phyloP scores from a whole-genome alignment of 2,329 filamentous ascomycete species.

The Fusarium sp. region DNA sequence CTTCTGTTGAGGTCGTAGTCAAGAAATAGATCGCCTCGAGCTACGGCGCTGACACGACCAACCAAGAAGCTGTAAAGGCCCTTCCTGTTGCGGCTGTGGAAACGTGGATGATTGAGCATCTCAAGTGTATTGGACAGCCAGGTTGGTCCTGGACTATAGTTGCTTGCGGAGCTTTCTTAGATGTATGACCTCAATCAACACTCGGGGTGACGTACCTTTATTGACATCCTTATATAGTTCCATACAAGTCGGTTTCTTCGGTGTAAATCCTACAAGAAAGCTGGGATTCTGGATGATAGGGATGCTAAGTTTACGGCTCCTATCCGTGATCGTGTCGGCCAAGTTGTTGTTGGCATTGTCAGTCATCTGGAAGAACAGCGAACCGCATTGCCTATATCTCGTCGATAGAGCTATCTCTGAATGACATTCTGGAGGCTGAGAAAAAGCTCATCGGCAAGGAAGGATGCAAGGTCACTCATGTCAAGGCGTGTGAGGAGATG shows the following conservation, averaged over 20 bases:
- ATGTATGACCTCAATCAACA: no score
- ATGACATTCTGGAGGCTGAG: not conserved
- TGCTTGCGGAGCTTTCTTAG: no score
- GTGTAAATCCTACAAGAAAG: not conserved
- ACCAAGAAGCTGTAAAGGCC: not conserved
- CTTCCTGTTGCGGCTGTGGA: not conserved
- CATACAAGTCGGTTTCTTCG: not conserved
- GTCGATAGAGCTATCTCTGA: not conserved
- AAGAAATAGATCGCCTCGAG: not conserved
- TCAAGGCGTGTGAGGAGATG: not conserved
- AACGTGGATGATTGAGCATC: not conserved
- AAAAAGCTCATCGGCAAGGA: not conserved
- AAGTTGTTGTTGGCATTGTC: not conserved
- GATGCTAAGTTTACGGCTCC: not conserved
- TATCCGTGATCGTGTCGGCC: not conserved
- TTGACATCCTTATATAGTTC: not conserved
- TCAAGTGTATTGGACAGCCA: not conserved
- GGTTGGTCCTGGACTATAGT: not conserved
- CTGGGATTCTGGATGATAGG: not conserved
- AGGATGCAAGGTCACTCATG: not conserved
- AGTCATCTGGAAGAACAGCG: not conserved
- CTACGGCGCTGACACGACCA: not conserved
- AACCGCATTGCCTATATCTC: not conserved
- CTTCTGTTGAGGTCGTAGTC: no score
- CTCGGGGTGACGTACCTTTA: rapidly evolving